Evolutionary conservation across 495 filamentous ascomycete species (phyloP).

Genomic region (Geoglossum glabrum): DNA sequence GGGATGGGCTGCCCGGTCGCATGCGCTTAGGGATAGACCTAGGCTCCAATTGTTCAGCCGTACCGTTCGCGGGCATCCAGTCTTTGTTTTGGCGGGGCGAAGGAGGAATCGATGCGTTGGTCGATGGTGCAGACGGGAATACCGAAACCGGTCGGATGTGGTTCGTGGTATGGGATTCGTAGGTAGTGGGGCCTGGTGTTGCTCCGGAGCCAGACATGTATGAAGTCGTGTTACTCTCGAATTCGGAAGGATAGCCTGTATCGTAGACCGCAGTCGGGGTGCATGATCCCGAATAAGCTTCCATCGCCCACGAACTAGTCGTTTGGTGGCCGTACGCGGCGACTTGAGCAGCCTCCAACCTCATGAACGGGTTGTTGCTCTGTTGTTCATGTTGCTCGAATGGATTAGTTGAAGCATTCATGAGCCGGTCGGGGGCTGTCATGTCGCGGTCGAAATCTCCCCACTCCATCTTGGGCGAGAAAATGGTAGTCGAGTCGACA

Average conservation of each 20-base stretch:
- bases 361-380: slow-evolving; percentile 28
- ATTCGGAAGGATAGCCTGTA: slow-evolving; percentile 1
- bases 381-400: slow-evolving; percentile 15
- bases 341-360: slow-evolving; percentile 22
- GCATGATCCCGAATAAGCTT: slow-evolving; percentile 2
- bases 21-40: slow-evolving; percentile 50
- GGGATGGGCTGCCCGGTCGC: slow-evolving; percentile 46
- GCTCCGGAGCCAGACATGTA: neutral
- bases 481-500: slow-evolving; percentile 42
- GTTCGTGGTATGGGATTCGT: neutral
- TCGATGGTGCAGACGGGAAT: slow-evolving; percentile 1
- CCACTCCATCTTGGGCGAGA: slow-evolving; percentile 54
- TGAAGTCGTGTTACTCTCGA: slow-evolving; percentile 1
- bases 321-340: slow-evolving; percentile 24
- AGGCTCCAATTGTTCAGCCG: slow-evolving; percentile 34
- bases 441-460: slow-evolving; percentile 43
- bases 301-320: slow-evolving; percentile 3
- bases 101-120: slow-evolving; percentile 7
- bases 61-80: slow-evolving; percentile 10
- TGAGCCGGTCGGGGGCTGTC: neutral
- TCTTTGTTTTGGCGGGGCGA: slow-evolving; percentile 5
- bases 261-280: slow-evolving; percentile 7
- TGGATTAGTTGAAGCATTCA: slow-evolving; percentile 4
- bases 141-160: neutral
- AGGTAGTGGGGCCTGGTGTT: neutral